Evolutionary conservation across 805 yeast species (phyloP).

Genomic region (Starmerella ratchasimensis): DNA sequence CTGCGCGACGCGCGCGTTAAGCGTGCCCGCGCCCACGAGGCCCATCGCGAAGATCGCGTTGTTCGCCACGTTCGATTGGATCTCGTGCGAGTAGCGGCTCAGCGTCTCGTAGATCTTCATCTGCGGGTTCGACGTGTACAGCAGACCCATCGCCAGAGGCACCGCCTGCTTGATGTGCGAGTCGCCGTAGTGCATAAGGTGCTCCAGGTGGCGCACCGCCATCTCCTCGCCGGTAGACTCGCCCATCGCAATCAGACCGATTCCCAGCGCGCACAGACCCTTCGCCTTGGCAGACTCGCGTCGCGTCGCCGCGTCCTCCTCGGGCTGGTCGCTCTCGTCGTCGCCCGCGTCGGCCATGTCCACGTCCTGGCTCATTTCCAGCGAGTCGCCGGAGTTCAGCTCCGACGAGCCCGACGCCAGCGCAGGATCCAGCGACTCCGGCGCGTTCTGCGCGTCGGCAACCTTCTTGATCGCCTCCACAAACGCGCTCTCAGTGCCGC

Average conservation of each 20-base stretch:
- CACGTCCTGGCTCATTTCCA: constrained; percentile 15
- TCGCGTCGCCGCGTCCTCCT: constrained; percentile 22
- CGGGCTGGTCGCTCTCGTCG: constrained; percentile 16
- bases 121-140: constrained; percentile 86
- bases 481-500: constrained; percentile 1
- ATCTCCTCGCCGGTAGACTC: constrained; percentile 96
- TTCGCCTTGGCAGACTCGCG: constrained; percentile 38
- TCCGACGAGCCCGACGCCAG: background rate
- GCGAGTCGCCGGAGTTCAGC: background rate
- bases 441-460: constrained; percentile 1
- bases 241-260: constrained; percentile 92
- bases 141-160: constrained; percentile 95
- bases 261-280: constrained; percentile 86
- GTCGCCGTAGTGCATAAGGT: constrained; percentile 94
- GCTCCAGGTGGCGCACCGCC: constrained; percentile 94
- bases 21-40: constrained; percentile 95
- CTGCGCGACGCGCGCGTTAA: constrained; percentile 95
- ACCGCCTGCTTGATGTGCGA: constrained; percentile 83
- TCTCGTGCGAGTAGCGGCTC: constrained; percentile 92
- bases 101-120: constrained; percentile 94
- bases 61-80: constrained; percentile 83
- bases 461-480: constrained; percentile 9
- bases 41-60: constrained; percentile 97
- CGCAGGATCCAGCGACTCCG: background rate
- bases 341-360: constrained; percentile 15